Conservation (phyloP, 129 eudicot species). For the Solidago caesia region DNA sequence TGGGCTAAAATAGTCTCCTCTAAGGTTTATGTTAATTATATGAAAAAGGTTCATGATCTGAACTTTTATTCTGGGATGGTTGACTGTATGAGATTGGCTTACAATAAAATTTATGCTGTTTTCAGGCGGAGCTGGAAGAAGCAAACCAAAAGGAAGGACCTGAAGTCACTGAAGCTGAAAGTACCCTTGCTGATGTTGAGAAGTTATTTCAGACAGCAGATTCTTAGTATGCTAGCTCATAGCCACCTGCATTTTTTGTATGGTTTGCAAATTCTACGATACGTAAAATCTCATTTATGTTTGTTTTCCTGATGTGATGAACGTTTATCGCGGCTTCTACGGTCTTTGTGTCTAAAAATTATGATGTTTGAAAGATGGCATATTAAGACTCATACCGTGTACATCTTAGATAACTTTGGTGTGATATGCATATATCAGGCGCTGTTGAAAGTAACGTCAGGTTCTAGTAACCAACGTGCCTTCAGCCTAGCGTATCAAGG, state of each 20-base stretch:
- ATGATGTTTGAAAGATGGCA: no score
- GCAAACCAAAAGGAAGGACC: conserved; percentile 60
- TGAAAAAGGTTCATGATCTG: neutral
- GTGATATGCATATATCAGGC: no score
- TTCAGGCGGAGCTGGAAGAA: conserved; percentile 71
- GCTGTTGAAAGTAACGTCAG: no score
- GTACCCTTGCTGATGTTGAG: conserved; percentile 54
- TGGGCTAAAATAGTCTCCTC: neutral
- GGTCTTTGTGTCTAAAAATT: no score
- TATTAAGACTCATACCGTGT: no score
- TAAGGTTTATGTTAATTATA: neutral
- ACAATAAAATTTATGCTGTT: neutral
- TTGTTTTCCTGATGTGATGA: neutral
- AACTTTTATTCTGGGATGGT: neutral
- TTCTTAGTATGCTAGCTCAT: conserved; percentile 28
- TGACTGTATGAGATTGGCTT: neutral
- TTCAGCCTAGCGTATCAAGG: no score
- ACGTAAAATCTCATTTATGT: neutral
- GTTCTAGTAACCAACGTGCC: no score
- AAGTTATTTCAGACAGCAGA: conserved; percentile 53
- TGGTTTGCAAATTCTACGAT: conserved; percentile 6
- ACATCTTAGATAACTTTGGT: no score
- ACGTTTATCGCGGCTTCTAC: no score
- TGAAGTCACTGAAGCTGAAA: conserved; percentile 73
- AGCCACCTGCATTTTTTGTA: neutral